Conservation (phyloP, 1,284 basidiomycete genomes). For the Ustilago sp. region DNA sequence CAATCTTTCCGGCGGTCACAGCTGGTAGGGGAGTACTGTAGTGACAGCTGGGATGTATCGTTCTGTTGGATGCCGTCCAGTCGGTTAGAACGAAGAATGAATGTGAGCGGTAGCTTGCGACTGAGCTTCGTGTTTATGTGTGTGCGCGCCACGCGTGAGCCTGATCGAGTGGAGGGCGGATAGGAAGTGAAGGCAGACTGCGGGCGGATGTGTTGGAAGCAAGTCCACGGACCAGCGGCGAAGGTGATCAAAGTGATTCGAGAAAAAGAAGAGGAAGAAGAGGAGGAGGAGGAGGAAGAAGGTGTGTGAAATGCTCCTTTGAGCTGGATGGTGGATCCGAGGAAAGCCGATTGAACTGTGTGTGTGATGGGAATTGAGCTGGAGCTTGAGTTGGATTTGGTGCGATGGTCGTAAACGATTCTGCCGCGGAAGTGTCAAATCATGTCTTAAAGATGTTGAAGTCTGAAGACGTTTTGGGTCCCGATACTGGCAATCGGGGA, state of each 20-base stretch:
- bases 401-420: slow-evolving; percentile 14
- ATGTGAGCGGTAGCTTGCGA: neutral
- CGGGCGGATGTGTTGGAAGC: neutral
- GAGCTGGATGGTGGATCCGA: slow-evolving; percentile 6
- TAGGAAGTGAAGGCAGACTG: neutral
- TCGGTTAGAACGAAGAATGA: neutral
- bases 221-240: slow-evolving; percentile 2
- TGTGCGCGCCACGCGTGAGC: neutral
- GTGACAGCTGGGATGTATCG: neutral
- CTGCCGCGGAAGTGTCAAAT: slow-evolving; percentile 27
- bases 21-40: neutral
- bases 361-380: neutral
- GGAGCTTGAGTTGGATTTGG: neutral
- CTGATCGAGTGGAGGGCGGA: neutral
- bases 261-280: neutral
- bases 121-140: neutral
- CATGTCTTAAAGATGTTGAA: neutral
- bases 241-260: neutral
- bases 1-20: neutral
- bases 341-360: neutral
- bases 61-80: neutral
- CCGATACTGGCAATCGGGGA: too few relatives aligned
- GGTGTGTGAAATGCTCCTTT: slow-evolving; percentile 2
- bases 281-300: slow-evolving; percentile 5
- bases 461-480: too few relatives aligned